Evolutionary conservation across 2,329 filamentous ascomycete species (phyloP), one percentile per base, ranked within the genome.

Genomic region (Rhinocladiella mackenziei): DNA sequence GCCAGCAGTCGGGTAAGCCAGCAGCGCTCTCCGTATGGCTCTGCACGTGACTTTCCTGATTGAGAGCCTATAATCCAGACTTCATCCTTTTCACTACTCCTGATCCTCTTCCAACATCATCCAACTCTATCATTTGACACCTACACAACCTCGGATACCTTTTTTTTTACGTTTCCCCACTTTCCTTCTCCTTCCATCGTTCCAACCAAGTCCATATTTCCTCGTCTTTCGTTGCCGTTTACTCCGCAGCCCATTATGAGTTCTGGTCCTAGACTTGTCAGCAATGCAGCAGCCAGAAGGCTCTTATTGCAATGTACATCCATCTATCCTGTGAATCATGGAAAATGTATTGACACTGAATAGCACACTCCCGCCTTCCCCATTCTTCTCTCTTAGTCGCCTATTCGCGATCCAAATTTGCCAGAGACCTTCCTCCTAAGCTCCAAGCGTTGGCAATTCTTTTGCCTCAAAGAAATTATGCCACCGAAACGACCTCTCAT

Each of bases 381-480:
- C 39, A 45, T 15, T 43, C 50, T 22, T 43, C 45, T 14, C 39
- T 39, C 11, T 32, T 53, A 26, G 32, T 15, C 31, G 36, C 39
- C 23, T 45, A 47, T 39, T 39, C 43, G 8, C 36, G 50, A 14
- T 53, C 46, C 15, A 39, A 28, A 15, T 50, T 53, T 26, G 36
- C 40, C n/a, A 37, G 49, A 36, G 37, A 50, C 37, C 39, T 51
- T 9, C 55, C 53, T 9, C 39, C 71, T 36, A 69, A 74, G 35
- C 53, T 79, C 15, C 73, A 74, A 22, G 77, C 78, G 7, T 67
- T 81, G 37, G 77, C 78, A 30, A 73, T 81, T 39, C 62, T 80
- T 42, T 62, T 81, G 14, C 75, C 77, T 3, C 67, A 69, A 18
- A 67, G 75, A 44, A 62, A 64, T 50, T 71, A 77, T 52, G 69